Evolutionary conservation across 2,329 filamentous ascomycete genomes (phyloP).

Genomic region (Hymenoscyphus infarciens): DNA sequence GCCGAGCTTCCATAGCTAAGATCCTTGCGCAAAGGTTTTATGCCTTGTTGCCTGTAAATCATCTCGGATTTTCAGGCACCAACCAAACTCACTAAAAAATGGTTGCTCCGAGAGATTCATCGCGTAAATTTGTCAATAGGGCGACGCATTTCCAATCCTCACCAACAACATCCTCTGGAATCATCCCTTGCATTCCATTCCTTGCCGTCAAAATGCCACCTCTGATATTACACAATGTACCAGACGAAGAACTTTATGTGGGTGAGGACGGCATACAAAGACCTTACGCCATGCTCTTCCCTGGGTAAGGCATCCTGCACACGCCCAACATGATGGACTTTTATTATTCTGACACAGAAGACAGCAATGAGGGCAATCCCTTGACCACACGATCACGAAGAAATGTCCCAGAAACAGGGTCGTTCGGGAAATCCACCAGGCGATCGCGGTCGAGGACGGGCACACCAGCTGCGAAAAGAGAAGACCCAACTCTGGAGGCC

Average conservation of each 20-base stretch:
- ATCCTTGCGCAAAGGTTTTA: neutral
- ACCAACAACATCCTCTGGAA: conserved; percentile 9
- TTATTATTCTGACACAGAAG: conserved; percentile 17
- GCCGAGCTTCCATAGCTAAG: neutral
- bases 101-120: conserved; percentile 9
- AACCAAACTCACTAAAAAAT: too few relatives aligned
- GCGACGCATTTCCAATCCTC: conserved; percentile 2
- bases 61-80: too few relatives aligned
- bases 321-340: conserved; percentile 9
- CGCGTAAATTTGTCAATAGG: conserved; percentile 11
- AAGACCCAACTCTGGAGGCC: conserved; percentile 59
- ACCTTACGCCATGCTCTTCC: conserved; percentile 64
- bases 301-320: conserved; percentile 47
- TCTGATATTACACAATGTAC: conserved; percentile 65
- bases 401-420: conserved; percentile 55
- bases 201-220: conserved; percentile 50
- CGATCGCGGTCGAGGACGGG: conserved; percentile 60
- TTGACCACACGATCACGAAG: conserved; percentile 48
- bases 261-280: conserved; percentile 63
- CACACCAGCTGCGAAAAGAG: conserved; percentile 47
- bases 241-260: conserved; percentile 63
- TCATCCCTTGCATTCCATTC: conserved; percentile 6
- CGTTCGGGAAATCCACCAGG: conserved; percentile 64
- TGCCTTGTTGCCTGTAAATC: neutral
- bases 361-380: conserved; percentile 51